Percentiles rank a stretch among this genome's conserved stretches.
Evolutionary conservation across 2,329 filamentous ascomycete genomes (phyloP).

Genomic region (Fusarium sp.): DNA sequence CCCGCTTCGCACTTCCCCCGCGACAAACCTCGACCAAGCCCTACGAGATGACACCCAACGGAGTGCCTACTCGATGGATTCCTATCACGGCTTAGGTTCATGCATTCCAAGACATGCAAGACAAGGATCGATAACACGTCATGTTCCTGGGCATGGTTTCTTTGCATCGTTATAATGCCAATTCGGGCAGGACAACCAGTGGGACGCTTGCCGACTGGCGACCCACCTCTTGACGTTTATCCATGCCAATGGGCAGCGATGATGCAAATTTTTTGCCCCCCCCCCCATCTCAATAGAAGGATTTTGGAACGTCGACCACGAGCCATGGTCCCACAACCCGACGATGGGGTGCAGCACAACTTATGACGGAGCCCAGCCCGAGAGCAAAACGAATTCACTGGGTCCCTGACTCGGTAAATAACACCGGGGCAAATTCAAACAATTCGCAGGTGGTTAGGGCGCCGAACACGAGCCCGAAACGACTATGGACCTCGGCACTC

Average conservation of each 20-base stretch:
- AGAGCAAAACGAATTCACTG: conserved; percentile 17
- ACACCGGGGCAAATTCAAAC: conserved; percentile 15
- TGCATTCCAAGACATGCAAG: conserved; percentile 8
- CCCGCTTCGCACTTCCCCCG: conserved; percentile 74
- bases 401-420: conserved; percentile 30
- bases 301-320: conserved; percentile 38
- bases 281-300: conserved; percentile 40
- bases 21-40: conserved; percentile 62
- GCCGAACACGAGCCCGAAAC: conserved; percentile 33
- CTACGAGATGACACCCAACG: conserved; percentile 66
- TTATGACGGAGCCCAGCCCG: conserved; percentile 14
- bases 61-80: conserved; percentile 69
- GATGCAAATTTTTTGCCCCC: conserved; percentile 43
- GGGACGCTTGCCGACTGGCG: conserved; percentile 25
- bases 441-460: conserved; percentile 12
- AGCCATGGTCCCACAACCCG: conserved; percentile 37
- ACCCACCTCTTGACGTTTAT: conserved; percentile 22
- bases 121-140: conserved; percentile 36
- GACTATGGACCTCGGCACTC: conserved; percentile 25
- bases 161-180: conserved; percentile 38
- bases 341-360: conserved; percentile 15
- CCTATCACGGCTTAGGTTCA: conserved; percentile 45
- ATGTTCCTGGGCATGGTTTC: conserved; percentile 42
- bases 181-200: conserved; percentile 36
- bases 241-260: conserved; percentile 41